Evolutionary conservation across 441 rosid genomes (phyloP), one percentile per base, ranked within the genome.

Genomic region (Pelargonium citronellum): DNA sequence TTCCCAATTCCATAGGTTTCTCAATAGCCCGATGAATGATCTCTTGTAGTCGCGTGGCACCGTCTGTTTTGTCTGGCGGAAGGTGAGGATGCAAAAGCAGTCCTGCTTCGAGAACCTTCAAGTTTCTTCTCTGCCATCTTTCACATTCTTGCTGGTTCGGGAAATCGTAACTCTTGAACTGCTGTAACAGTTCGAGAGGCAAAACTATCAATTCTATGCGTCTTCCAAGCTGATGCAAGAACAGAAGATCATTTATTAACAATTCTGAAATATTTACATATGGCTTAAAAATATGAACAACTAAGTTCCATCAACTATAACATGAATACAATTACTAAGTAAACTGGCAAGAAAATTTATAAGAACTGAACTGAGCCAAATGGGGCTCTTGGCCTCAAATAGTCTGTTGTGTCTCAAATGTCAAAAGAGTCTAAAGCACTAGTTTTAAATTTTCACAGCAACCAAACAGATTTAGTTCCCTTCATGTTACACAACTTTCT

Each of bases 21-120:
- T 82, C 83, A 1, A 81, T 61, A 7, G 87, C 85, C 1, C 80
- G 71, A 10, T 49, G 57, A 19, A 88, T 83, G 7, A 85, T 71
- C 53, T 84, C 79, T 66, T 75, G 83, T 43, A 87, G 88, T 67
- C 82, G 88, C 22, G 83, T 71, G 67, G 79, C 80, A 30, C 74
- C 34, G 49, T 76, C 81, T 0, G 79, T 34, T 27, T 80, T 82
- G 43, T 73, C 80, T 7, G 83, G 69, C 1, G 94, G 87, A 27
- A 85, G 61, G 64, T 64, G 76, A 67, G 94, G 88, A 73, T 87
- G 82, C 77, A 82, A 67, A 44, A 88, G 86, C 63, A 88, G 73
- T 74, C 94, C 94, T 0, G 88, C 89, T 78, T 88, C 89, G 0
- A 88, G 87, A 78, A 88, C 84, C 78, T 87, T 88, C 69, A 88